Conservation (phyloP, 345 rosid species). For the Sapria himalayana region DNA sequence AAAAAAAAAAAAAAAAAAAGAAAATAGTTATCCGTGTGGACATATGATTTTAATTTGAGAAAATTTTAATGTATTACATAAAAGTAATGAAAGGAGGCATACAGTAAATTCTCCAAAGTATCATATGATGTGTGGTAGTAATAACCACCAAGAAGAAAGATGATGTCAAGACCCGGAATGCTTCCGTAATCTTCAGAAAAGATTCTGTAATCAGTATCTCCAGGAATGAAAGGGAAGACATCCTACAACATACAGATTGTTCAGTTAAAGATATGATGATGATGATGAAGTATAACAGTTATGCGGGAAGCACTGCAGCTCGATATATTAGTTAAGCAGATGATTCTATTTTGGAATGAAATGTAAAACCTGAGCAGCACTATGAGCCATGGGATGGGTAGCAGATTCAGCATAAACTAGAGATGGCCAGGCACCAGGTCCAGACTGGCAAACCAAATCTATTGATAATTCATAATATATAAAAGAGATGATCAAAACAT, state of each 20-base stretch:
- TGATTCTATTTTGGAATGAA: no score
- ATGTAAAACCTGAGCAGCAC: constrained; percentile 83
- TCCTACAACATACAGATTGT: constrained; percentile 34
- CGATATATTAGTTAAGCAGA: no score
- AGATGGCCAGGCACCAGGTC: constrained; percentile 91
- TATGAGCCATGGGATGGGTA: constrained; percentile 76
- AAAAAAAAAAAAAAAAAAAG: no score
- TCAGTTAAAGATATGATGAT: neutral
- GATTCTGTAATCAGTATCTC: constrained; percentile 90
- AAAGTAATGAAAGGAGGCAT: no score
- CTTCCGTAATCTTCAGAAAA: constrained; percentile 75
- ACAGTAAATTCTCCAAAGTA: constrained; percentile 89
- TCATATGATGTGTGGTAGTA: constrained; percentile 93
- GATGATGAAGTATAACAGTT: no score
- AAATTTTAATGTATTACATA: no score
- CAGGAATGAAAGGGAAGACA: constrained; percentile 76
- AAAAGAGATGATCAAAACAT: no score
- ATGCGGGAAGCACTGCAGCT: no score
- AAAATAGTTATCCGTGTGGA: no score
- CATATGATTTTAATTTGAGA: no score
- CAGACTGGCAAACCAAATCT: constrained; percentile 99
- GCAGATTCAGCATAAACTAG: constrained; percentile 72
- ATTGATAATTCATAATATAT: constrained; percentile 8
- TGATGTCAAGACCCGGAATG: constrained; percentile 92
- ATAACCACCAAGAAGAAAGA: constrained; percentile 90